These are phyloP conservation scores for Debaryomycetaceae sp. DNA, from an alignment of 1,139 yeast genomes.

Conservation along the genomic window DNA sequence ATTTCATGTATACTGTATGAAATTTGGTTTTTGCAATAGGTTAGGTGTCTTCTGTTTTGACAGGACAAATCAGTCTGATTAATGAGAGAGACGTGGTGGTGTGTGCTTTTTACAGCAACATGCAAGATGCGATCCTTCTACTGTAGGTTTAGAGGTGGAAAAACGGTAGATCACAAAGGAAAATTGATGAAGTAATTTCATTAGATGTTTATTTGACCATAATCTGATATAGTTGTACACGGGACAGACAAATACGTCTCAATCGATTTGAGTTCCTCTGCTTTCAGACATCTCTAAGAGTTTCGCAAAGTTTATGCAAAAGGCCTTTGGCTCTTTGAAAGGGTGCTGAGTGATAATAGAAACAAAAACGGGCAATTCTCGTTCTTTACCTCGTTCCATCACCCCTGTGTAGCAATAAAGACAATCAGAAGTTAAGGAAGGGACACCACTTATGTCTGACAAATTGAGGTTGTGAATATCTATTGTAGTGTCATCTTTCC, in stretches of 20 bases:
- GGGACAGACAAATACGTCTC: too few species aligned
- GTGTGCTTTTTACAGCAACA: too few species aligned
- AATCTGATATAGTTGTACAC: too few species aligned
- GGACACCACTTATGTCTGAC: constrained; percentile 6
- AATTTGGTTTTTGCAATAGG: background rate
- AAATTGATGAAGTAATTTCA: too few species aligned
- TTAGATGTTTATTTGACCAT: too few species aligned
- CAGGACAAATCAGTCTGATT: too few species aligned
- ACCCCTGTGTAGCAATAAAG: constrained; percentile 21
- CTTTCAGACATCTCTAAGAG: background rate
- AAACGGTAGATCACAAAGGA: too few species aligned
- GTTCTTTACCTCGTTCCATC: constrained; percentile 7
- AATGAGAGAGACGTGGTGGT: too few species aligned
- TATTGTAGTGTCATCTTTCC: constrained; percentile 11
- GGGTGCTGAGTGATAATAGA: constrained; percentile 19
- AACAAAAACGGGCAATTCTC: constrained; percentile 22
- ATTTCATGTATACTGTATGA: background rate
- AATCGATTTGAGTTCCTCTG: too few species aligned
- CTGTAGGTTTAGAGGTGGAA: too few species aligned
- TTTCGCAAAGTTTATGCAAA: background rate
- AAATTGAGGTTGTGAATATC: constrained; percentile 7
- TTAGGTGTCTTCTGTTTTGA: too few species aligned
- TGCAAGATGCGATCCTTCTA: too few species aligned
- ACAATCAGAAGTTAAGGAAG: constrained; percentile 7
- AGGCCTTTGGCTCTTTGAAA: background rate